Conservation (phyloP, 129 eudicot species). For the Saposhnikovia divaricata region DNA sequence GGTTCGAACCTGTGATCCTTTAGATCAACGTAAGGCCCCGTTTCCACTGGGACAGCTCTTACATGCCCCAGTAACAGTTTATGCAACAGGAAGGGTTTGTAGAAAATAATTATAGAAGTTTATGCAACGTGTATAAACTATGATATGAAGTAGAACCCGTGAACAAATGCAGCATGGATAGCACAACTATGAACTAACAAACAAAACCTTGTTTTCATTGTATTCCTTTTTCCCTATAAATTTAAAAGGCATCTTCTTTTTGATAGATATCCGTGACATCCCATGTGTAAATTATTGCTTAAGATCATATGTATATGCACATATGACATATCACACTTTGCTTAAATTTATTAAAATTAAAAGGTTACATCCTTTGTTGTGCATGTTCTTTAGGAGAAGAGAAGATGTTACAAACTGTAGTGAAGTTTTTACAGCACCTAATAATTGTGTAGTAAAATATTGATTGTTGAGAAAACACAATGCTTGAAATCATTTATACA, state of each 20-base stretch:
- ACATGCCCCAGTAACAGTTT: too few relatives aligned
- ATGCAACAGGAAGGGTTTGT: not conserved
- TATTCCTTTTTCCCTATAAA: not conserved
- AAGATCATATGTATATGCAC: not conserved
- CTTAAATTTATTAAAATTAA: not conserved
- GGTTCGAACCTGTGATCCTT: too few relatives aligned
- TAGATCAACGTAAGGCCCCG: too few relatives aligned
- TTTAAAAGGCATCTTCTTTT: not conserved
- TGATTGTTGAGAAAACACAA: not conserved
- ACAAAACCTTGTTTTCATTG: constrained; percentile 5
- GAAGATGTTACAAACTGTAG: not conserved
- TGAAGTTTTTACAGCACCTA: not conserved
- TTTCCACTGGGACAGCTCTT: too few relatives aligned
- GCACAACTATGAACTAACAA: not conserved
- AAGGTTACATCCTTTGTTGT: too few relatives aligned
- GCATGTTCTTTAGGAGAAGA: not conserved
- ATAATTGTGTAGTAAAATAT: not conserved
- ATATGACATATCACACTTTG: not conserved
- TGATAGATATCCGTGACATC: constrained; percentile 5
- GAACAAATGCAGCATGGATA: not conserved
- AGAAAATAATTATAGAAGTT: not conserved
- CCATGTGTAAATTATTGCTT: not conserved
- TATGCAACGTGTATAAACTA: not conserved
- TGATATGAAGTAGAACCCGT: constrained; percentile 1
- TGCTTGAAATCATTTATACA: not conserved